Percentiles rank a stretch among this genome's conserved stretches.
phyloP scores from a whole-genome alignment of 75 land plant species.

The Sequoia sempervirens region DNA sequence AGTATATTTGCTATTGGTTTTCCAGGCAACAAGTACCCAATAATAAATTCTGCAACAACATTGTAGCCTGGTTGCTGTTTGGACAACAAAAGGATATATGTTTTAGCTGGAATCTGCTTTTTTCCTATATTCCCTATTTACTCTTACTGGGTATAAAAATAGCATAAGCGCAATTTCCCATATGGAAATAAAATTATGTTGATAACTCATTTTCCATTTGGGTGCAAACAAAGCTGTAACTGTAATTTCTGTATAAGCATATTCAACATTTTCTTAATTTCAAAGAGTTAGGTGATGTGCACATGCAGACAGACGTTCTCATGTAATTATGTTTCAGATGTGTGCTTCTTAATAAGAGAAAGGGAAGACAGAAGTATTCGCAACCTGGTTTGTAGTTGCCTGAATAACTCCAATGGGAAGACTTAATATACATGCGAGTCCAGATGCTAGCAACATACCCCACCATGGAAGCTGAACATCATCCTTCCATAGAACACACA shows the following conservation, averaged over 20 bases:
- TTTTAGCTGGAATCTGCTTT: background rate
- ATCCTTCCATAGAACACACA: conserved; percentile 15
- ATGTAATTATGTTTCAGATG: background rate
- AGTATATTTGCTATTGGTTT: conserved; percentile 44
- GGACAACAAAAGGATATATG: background rate
- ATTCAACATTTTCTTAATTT: background rate
- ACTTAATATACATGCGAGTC: conserved; percentile 21
- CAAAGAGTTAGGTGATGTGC: background rate
- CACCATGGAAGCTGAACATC: conserved; percentile 37
- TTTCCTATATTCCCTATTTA: background rate
- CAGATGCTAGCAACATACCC: conserved; percentile 30
- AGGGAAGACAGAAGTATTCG: background rate
- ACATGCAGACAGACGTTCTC: background rate
- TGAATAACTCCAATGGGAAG: conserved; percentile 33
- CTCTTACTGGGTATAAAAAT: background rate
- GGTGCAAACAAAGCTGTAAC: background rate
- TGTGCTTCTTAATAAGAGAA: background rate
- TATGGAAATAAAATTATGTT: background rate
- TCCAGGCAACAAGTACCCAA: conserved; percentile 35
- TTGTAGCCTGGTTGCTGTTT: conserved; percentile 33
- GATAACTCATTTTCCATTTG: background rate
- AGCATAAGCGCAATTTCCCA: background rate
- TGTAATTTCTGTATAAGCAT: background rate
- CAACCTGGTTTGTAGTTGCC: conserved; percentile 36
- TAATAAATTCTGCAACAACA: conserved; percentile 38